A percentile compares a stretch with the other conserved stretches of the same genome.
Conservation (phyloP, 257 asterid species). For the Henckelia pumila region DNA sequence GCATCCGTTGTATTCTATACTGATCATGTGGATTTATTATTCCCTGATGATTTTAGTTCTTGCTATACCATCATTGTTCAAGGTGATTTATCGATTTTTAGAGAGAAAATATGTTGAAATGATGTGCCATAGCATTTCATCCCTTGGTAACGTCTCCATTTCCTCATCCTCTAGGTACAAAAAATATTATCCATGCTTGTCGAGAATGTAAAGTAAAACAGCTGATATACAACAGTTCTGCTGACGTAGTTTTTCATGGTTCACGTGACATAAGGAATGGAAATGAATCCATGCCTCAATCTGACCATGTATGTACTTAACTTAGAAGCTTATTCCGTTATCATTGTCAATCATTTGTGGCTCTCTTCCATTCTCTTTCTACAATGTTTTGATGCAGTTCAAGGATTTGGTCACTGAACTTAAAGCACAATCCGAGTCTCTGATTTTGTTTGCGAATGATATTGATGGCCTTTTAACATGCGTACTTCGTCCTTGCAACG, state of each 20-base stretch:
- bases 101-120: constrained; percentile 19
- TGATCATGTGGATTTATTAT: constrained; percentile 43
- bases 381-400: constrained; percentile 43
- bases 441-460: constrained; percentile 68
- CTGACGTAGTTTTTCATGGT: constrained; percentile 68
- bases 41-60: constrained; percentile 46
- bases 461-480: constrained; percentile 79
- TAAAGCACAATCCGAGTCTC: constrained; percentile 86
- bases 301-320: constrained; percentile 57
- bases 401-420: constrained; percentile 73
- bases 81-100: constrained; percentile 42
- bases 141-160: constrained; percentile 23
- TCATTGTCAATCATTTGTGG: constrained; percentile 12
- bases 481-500: constrained; percentile 79
- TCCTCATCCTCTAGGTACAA: constrained; percentile 49
- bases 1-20: constrained; percentile 72
- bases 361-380: constrained; percentile 14
- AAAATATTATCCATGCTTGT: constrained; percentile 72
- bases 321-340: constrained; percentile 19
- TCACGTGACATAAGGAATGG: constrained; percentile 50
- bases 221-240: constrained; percentile 75
- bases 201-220: constrained; percentile 69
- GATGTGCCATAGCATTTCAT: constrained; percentile 18
- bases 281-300: constrained; percentile 78
- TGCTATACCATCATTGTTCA: constrained; percentile 62